These are phyloP conservation scores for Yamadazyma blattariae DNA, from an alignment of 1,139 yeast species.

Conservation along the genomic window DNA sequence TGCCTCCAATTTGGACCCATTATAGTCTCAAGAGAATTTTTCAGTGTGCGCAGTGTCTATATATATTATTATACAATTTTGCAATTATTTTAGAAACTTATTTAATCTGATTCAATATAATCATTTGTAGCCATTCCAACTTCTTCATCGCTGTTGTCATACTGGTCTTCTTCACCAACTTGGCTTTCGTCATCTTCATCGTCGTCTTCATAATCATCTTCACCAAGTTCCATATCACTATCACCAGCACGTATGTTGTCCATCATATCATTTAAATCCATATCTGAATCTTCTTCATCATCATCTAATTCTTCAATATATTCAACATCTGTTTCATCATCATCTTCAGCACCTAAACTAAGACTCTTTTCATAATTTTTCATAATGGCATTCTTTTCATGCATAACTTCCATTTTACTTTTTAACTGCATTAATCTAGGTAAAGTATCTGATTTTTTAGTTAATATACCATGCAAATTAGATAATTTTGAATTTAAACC, in stretches of 20 bases:
- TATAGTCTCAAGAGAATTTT: background rate
- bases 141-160: constrained; percentile 29
- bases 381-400: constrained; percentile 56
- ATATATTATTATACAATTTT: constrained; percentile 6
- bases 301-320: constrained; percentile 43
- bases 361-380: constrained; percentile 22
- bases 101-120: constrained; percentile 15
- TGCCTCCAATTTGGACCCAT: constrained; percentile 39
- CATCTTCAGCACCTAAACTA: constrained; percentile 21
- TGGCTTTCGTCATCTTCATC: constrained; percentile 19
- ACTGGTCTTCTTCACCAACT: constrained; percentile 34
- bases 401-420: constrained; percentile 71
- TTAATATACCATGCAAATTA: constrained; percentile 72
- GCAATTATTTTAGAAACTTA: constrained; percentile 6
- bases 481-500: constrained; percentile 67
- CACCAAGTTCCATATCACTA: constrained; percentile 1
- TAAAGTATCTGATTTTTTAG: constrained; percentile 69
- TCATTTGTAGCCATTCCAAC: constrained; percentile 19
- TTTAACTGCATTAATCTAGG: constrained; percentile 81
- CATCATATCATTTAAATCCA: constrained; percentile 1
- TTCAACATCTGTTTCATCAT: constrained; percentile 33
- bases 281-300: constrained; percentile 10
- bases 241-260: constrained; percentile 1
- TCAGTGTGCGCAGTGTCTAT: background rate
- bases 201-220: constrained; percentile 14